These are phyloP conservation scores for Plasmodium cynomolgi DNA, from an alignment of 169 alveolate species.

Conservation along the genomic window DNA sequence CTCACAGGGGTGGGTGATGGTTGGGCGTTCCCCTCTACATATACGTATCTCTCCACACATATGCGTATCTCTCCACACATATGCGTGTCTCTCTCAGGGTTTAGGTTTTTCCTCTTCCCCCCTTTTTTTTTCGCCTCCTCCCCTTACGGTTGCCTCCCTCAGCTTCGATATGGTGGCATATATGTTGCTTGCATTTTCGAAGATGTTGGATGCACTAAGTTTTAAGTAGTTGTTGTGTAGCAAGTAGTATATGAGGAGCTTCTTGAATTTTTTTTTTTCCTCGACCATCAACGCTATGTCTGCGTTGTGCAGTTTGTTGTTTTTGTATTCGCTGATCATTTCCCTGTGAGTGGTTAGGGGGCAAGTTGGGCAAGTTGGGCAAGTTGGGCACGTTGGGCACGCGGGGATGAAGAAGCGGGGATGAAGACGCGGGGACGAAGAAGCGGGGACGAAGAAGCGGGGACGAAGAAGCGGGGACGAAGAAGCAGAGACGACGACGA, in stretches of 20 bases:
- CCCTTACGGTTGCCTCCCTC: slow-evolving; percentile 72
- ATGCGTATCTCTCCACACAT: not conserved
- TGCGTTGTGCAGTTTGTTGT: slow-evolving; percentile 52
- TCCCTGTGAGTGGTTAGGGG: slow-evolving; percentile 5
- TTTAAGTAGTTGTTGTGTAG: slow-evolving; percentile 47
- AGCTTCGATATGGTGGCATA: slow-evolving; percentile 70
- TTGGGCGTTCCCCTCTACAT: not conserved
- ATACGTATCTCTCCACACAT: not conserved
- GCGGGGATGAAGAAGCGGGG: not conserved
- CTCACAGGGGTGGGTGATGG: not conserved
- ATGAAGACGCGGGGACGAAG: not conserved
- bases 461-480: not conserved
- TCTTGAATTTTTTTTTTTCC: slow-evolving; percentile 59
- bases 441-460: not conserved
- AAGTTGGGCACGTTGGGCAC: not conserved
- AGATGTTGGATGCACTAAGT: slow-evolving; percentile 55
- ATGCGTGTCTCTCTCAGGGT: not conserved
- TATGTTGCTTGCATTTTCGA: slow-evolving; percentile 74
- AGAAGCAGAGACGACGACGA: not conserved
- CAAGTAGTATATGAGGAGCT: slow-evolving; percentile 46
- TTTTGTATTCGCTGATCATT: slow-evolving; percentile 67
- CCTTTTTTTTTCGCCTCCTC: not conserved
- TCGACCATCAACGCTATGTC: slow-evolving; percentile 45
- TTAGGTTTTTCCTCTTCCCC: no score
- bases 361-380: not conserved